Conservation (phyloP, 768 basidiomycete genomes). For the Cubamyces lactineus region DNA sequence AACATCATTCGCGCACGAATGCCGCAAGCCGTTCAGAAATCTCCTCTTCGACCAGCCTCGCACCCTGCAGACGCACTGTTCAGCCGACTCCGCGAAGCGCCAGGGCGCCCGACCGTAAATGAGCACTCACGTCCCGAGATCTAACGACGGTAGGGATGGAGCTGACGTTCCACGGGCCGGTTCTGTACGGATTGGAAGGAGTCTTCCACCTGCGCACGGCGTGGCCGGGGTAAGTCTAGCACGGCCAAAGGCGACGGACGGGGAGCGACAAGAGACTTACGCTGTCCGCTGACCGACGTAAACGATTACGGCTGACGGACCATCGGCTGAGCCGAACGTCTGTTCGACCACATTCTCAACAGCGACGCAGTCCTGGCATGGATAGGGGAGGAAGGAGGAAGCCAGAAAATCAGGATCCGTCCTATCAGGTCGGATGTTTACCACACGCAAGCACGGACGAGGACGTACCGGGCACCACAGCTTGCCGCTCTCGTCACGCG, state of each 20-base stretch:
- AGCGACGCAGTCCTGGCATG: slow-evolving; percentile 60
- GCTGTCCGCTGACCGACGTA: slow-evolving; percentile 68
- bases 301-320: slow-evolving; percentile 59
- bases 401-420: slow-evolving; percentile 1
- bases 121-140: slow-evolving; percentile 52
- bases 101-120: slow-evolving; percentile 1
- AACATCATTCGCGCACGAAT: slow-evolving; percentile 2
- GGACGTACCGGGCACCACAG: slow-evolving; percentile 73
- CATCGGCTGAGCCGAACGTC: slow-evolving; percentile 49
- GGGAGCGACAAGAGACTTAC: slow-evolving; percentile 44
- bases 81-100: slow-evolving; percentile 1
- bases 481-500: slow-evolving; percentile 55
- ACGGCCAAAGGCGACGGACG: neutral
- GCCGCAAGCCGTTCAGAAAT: slow-evolving; percentile 15
- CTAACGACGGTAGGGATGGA: slow-evolving; percentile 71
- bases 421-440: slow-evolving; percentile 24
- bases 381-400: no score
- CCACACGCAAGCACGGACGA: slow-evolving; percentile 4
- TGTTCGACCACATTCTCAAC: slow-evolving; percentile 59
- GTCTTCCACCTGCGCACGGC: slow-evolving; percentile 64
- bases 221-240: slow-evolving; percentile 2
- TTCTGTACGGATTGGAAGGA: slow-evolving; percentile 58
- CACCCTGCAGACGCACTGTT: slow-evolving; percentile 12
- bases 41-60: slow-evolving; percentile 29
- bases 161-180: slow-evolving; percentile 61